These are phyloP conservation scores for Penicillium thymicola DNA, from an alignment of 2,329 filamentous ascomycete genomes.

Conservation along the genomic window DNA sequence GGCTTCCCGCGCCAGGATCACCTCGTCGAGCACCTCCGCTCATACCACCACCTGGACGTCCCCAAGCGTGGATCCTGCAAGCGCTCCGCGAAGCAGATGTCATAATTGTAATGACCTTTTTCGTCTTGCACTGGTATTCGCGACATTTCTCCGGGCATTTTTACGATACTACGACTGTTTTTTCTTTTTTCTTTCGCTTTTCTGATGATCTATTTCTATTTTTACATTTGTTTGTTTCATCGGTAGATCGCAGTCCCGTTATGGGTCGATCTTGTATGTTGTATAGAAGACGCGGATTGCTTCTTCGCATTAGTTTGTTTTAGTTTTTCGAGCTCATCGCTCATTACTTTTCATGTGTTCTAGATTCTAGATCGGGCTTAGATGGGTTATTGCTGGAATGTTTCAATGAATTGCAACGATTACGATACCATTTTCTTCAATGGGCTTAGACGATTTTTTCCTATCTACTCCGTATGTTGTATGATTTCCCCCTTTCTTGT, in stretches of 20 bases:
- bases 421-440: not conserved
- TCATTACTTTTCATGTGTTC: not conserved
- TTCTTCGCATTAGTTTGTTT: not conserved
- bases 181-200: not conserved
- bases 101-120: not conserved
- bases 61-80: slow-evolving; percentile 39
- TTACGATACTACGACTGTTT: slow-evolving; percentile 4
- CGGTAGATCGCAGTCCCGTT: not conserved
- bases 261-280: not conserved
- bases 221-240: not conserved
- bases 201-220: not conserved
- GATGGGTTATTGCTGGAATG: not conserved
- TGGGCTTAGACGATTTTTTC: not conserved
- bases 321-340: not conserved
- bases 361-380: slow-evolving; percentile 5
- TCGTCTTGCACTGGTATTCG: not conserved
- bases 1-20: slow-evolving; percentile 59
- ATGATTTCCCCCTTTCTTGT: not conserved
- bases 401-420: slow-evolving; percentile 3
- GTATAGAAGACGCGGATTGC: not conserved
- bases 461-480: not conserved
- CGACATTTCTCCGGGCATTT: not conserved
- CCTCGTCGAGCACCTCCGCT: slow-evolving; percentile 55
- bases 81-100: slow-evolving; percentile 22
- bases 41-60: slow-evolving; percentile 52